Evolutionary conservation across 2,329 filamentous ascomycete genomes (phyloP).

Genomic region (Pyrenophora tritici-repentis): DNA sequence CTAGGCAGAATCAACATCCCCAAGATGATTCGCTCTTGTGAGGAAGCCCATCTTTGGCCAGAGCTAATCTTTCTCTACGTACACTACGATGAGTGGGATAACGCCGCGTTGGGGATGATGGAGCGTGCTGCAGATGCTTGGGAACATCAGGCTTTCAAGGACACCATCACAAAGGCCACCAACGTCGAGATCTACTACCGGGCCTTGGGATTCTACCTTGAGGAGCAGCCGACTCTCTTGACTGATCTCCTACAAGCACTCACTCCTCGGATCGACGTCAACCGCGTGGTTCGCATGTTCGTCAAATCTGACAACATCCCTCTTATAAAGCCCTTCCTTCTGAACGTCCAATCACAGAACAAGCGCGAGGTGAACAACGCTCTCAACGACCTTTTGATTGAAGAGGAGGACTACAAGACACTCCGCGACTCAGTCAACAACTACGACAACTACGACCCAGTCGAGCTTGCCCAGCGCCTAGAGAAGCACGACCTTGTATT

Average conservation of each 20-base stretch:
- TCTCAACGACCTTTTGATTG: slow-evolving; percentile 95
- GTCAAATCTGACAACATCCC: slow-evolving; percentile 98
- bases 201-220: slow-evolving; percentile 93
- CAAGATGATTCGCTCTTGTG: slow-evolving; percentile 91
- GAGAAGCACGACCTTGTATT: slow-evolving; percentile 99
- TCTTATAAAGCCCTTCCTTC: slow-evolving; percentile 96
- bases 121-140: slow-evolving; percentile 96
- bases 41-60: slow-evolving; percentile 95
- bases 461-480: slow-evolving; percentile 85
- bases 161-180: slow-evolving; percentile 95
- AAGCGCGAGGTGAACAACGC: slow-evolving; percentile 98
- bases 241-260: slow-evolving; percentile 94
- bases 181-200: slow-evolving; percentile 99
- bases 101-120: slow-evolving; percentile 95
- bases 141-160: slow-evolving; percentile 99
- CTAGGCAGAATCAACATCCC: slow-evolving; percentile 86
- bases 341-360: slow-evolving; percentile 95
- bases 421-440: slow-evolving; percentile 96
- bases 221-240: slow-evolving; percentile 92
- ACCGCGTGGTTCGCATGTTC: slow-evolving; percentile 99
- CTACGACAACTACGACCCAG: slow-evolving; percentile 98
- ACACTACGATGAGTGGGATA: slow-evolving; percentile 98
- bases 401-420: slow-evolving; percentile 99
- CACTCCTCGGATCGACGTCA: slow-evolving; percentile 94
- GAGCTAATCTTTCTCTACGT: slow-evolving; percentile 98